A percentile compares a stretch with the other conserved stretches of the same genome.
Evolutionary conservation across 2,329 filamentous ascomycete species (phyloP).

Genomic region (Fusarium citri): DNA sequence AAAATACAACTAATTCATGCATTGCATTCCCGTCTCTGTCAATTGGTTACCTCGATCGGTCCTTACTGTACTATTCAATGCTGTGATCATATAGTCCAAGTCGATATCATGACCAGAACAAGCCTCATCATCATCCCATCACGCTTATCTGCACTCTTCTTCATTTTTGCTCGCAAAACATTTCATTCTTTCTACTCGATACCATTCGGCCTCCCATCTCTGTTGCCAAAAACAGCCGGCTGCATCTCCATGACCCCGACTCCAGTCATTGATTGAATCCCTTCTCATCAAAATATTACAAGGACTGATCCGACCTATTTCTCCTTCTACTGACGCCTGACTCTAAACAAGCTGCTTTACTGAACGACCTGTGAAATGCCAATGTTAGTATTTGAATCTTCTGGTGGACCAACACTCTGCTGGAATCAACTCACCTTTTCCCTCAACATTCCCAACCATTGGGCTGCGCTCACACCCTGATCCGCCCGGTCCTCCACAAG

Average conservation of each 20-base stretch:
- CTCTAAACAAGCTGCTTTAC: conserved; percentile 41
- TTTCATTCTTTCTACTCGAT: conserved; percentile 45
- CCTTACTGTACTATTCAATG: conserved; percentile 5
- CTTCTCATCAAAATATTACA: conserved; percentile 42
- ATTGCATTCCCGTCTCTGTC: conserved; percentile 10
- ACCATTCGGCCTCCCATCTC: conserved; percentile 36
- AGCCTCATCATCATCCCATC: conserved; percentile 5
- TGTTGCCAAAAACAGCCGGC: conserved; percentile 35
- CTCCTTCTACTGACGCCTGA: conserved; percentile 34
- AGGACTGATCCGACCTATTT: conserved; percentile 32
- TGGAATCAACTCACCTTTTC: conserved; percentile 79
- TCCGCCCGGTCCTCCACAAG: conserved; percentile 95
- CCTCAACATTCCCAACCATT: conserved; percentile 91
- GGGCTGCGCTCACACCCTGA: conserved; percentile 89
- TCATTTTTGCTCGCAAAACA: conserved; percentile 22
- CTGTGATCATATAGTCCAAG: neutral
- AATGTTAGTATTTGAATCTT: conserved; percentile 26
- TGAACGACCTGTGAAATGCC: conserved; percentile 50
- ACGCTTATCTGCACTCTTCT: neutral
- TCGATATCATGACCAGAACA: neutral
- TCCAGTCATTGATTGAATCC: conserved; percentile 42
- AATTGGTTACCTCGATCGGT: neutral
- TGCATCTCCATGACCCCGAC: conserved; percentile 38
- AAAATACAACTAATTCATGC: conserved; percentile 31
- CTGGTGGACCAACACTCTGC: neutral